These are phyloP conservation scores for Xylaria flabelliformis DNA, from an alignment of 495 filamentous ascomycete species.

Conservation along the genomic window DNA sequence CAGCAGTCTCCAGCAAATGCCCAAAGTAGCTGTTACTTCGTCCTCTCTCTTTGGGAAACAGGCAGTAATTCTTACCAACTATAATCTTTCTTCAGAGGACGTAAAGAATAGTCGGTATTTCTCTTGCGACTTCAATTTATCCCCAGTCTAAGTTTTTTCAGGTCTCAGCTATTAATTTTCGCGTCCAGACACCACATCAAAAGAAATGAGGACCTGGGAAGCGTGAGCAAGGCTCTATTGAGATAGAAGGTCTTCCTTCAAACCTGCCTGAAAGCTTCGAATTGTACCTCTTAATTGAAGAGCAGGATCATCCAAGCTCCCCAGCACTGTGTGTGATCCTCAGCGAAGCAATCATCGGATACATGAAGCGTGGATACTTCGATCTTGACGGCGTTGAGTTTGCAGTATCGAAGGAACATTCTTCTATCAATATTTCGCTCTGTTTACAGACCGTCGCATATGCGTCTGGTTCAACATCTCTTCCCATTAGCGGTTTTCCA, in stretches of 20 bases:
- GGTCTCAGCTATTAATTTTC: neutral
- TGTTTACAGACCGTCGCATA: neutral
- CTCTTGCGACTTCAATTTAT: neutral
- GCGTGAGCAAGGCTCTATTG: neutral
- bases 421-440: neutral
- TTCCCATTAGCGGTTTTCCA: neutral
- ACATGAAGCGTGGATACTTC: conserved; percentile 2
- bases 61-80: neutral
- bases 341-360: neutral
- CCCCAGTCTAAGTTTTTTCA: neutral
- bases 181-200: neutral
- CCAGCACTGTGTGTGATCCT: neutral
- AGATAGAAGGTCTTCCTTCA: neutral
- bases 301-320: neutral
- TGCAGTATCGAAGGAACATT: neutral
- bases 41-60: neutral
- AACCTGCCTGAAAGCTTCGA: neutral
- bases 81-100: neutral
- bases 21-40: neutral
- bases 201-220: neutral
- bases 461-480: neutral
- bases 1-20: neutral
- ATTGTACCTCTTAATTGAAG: neutral
- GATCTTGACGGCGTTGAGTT: neutral
- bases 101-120: neutral